Conservation (phyloP, 23 red algal genomes). For the Porphyridium purpureum region DNA sequence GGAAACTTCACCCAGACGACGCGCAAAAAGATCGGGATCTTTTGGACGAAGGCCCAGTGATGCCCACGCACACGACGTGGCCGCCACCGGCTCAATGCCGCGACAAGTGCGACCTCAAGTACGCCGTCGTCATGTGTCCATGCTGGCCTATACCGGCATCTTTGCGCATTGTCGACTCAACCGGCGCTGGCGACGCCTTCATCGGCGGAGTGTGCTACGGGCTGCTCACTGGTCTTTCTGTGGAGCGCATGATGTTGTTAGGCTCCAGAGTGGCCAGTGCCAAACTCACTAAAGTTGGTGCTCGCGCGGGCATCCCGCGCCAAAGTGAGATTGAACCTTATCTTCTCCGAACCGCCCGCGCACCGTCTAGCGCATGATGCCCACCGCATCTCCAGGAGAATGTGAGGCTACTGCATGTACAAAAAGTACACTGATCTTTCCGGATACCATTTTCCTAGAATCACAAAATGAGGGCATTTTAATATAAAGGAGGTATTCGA, state of each 20-base stretch:
- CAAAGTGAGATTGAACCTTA: too few relatives aligned
- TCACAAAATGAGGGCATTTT: too few relatives aligned
- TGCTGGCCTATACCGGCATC: constrained; percentile 24
- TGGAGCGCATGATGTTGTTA: constrained; percentile 42
- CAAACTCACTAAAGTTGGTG: constrained; percentile 29
- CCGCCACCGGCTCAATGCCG: constrained; percentile 4
- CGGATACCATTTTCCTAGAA: too few relatives aligned
- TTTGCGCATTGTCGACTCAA: constrained; percentile 52
- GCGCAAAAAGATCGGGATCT: too few relatives aligned
- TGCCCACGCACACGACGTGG: constrained; percentile 3
- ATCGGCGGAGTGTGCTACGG: constrained; percentile 64
- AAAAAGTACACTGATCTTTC: too few relatives aligned
- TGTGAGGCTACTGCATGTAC: too few relatives aligned
- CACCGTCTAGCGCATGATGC: too few relatives aligned
- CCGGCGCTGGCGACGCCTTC: constrained; percentile 93
- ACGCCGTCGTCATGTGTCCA: constrained; percentile 31
- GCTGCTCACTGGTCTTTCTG: constrained; percentile 10
- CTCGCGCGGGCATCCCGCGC: constrained; percentile 33
- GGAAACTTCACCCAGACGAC: not conserved
- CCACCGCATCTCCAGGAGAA: too few relatives aligned
- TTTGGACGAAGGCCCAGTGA: constrained; percentile 6
- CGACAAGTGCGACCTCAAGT: constrained; percentile 8
- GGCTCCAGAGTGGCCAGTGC: constrained; percentile 29
- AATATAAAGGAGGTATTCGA: too few relatives aligned
- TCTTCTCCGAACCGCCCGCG: too few relatives aligned